phyloP scores from a whole-genome alignment of 176 grass and related monocot genomes.

The Zizania latifolia region DNA sequence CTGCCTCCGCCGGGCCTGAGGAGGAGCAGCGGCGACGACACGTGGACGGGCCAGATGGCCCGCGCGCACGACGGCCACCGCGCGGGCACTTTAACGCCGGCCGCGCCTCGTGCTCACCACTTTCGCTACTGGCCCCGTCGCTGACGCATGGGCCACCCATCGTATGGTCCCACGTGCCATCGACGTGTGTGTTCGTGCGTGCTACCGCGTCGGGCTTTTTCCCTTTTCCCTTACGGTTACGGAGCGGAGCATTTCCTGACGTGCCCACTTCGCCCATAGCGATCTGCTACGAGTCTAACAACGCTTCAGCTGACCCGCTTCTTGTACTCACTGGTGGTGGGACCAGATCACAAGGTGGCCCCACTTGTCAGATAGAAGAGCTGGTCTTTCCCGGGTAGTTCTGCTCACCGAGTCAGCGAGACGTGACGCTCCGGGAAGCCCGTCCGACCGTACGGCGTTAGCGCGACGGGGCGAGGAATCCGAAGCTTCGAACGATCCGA shows the following conservation, averaged over 20 bases:
- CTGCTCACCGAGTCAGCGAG: neutral
- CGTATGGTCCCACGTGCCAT: neutral
- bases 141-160: neutral
- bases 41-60: neutral
- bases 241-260: neutral
- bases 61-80: neutral
- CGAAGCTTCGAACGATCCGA: conserved; percentile 5
- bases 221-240: too few species aligned
- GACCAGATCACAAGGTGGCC: rapidly evolving
- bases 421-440: neutral
- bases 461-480: neutral
- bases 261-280: neutral
- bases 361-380: rapidly evolving
- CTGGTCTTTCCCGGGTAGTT: rapidly evolving
- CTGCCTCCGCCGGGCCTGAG: neutral
- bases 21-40: neutral
- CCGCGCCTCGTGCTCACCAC: conserved; percentile 5
- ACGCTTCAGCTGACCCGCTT: rapidly evolving
- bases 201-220: rapidly evolving
- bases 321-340: neutral
- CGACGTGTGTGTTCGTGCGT: rapidly evolving
- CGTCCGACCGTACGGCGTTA: conserved; percentile 1
- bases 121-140: rapidly evolving
- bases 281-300: too few species aligned
- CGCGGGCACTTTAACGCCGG: neutral